Percentiles rank a stretch among this genome's conserved stretches.
Evolutionary conservation across 352 stramenopile species (phyloP).

Genomic region (Phytophthora pseudosyringae): DNA sequence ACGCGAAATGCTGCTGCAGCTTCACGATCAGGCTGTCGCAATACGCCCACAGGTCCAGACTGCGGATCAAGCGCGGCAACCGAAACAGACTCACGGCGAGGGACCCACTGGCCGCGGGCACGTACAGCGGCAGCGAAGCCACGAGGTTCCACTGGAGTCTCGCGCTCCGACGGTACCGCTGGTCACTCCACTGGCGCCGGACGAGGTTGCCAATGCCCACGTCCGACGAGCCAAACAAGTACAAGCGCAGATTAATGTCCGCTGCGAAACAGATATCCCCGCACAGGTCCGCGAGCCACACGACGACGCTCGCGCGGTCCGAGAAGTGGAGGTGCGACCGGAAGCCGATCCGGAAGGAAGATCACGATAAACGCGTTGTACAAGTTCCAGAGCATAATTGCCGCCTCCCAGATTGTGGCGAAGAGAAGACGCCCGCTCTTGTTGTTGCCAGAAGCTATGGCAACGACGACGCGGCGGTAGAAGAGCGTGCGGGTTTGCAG

Average conservation of each 20-base stretch:
- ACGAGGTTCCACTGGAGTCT: conserved; percentile 62
- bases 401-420: conserved; percentile 51
- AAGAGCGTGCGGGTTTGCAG: conserved; percentile 62
- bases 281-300: conserved; percentile 53
- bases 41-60: conserved; percentile 56
- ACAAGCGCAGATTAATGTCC: conserved; percentile 76
- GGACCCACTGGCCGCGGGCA: conserved; percentile 4
- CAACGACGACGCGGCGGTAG: too few relatives aligned
- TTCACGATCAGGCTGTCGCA: conserved; percentile 73
- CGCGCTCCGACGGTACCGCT: conserved; percentile 46
- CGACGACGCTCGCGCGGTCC: conserved; percentile 9
- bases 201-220: conserved; percentile 58
- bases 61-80: conserved; percentile 63
- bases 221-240: conserved; percentile 67
- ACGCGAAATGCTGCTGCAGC: conserved; percentile 68
- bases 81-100: conserved; percentile 54
- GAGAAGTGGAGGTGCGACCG: conserved; percentile 54
- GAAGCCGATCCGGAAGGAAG: conserved; percentile 77
- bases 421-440: conserved; percentile 53
- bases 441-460: too few relatives aligned
- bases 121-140: conserved; percentile 64
- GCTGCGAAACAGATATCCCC: conserved; percentile 60
- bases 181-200: conserved; percentile 38
- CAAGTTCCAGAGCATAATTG: conserved; percentile 72
- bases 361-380: conserved; percentile 76